These are phyloP conservation scores for Amoeboaphelidium protococcarum DNA, from an alignment of 371 early-diverging fungal genomes.

Conservation along the genomic window DNA sequence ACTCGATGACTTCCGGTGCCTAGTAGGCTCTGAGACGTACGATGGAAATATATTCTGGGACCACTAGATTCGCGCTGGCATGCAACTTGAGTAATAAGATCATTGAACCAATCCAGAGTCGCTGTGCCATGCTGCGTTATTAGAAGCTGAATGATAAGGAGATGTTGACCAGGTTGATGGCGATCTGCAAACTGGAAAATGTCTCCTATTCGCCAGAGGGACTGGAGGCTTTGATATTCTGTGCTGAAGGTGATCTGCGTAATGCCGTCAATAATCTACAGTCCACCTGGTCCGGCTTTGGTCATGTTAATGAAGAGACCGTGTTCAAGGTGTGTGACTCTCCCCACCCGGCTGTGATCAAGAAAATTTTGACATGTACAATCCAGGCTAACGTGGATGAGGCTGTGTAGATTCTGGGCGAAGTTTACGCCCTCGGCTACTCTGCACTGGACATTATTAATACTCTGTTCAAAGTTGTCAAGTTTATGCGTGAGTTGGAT, in stretches of 20 bases:
- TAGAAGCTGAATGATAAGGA: conserved; percentile 45
- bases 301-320: conserved; percentile 49
- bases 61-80: conserved; percentile 91
- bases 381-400: conserved; percentile 29
- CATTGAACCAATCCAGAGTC: conserved; percentile 96
- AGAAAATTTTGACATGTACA: conserved; percentile 38
- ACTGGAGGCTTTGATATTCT: conserved; percentile 72
- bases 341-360: conserved; percentile 62
- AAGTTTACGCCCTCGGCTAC: conserved; percentile 57
- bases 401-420: conserved; percentile 33
- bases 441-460: conserved; percentile 68
- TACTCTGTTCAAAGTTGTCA: conserved; percentile 62
- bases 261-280: conserved; percentile 95
- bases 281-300: conserved; percentile 52
- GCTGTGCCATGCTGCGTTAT: conserved; percentile 87
- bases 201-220: conserved; percentile 58
- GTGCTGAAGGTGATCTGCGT: conserved; percentile 96
- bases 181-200: conserved; percentile 57
- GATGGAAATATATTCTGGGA: conserved; percentile 84
- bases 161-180: conserved; percentile 40
- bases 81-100: conserved; percentile 93
- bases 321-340: conserved; percentile 89
- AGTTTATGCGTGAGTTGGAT: conserved; percentile 9
- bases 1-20: conserved; percentile 24
- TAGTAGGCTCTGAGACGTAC: conserved; percentile 84